Conservation (phyloP, 2,329 filamentous ascomycete species). For the Colletotrichum sidae region DNA sequence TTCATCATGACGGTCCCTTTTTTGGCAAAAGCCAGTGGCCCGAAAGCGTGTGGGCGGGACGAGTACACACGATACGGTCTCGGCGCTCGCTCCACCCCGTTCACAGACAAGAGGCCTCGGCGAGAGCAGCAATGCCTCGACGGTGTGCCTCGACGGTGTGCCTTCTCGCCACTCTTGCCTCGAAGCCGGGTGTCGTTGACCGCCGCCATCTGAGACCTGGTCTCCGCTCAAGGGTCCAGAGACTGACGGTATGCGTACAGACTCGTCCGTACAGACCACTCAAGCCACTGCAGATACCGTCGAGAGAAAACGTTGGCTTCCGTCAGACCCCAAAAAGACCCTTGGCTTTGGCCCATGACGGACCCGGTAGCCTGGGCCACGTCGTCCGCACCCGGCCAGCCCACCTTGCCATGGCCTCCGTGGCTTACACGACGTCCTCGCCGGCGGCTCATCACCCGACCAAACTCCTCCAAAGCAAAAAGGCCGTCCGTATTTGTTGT, state of each 20-base stretch:
- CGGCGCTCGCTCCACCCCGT: no score
- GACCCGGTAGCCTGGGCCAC: conserved; percentile 18
- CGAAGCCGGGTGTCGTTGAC: neutral
- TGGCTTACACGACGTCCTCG: conserved; percentile 31
- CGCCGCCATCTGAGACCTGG: conserved; percentile 8
- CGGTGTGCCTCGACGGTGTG: no score
- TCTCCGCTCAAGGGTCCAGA: neutral
- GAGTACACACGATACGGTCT: no score
- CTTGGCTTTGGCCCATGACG: neutral
- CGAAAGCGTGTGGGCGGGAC: no score
- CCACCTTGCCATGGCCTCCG: conserved; percentile 22
- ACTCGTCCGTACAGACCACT: no score
- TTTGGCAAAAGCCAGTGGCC: no score
- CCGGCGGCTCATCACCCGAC: conserved; percentile 20
- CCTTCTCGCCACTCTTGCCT: neutral
- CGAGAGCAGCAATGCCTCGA: neutral
- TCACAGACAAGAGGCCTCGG: neutral
- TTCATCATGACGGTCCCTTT: no score
- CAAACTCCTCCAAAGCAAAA: neutral
- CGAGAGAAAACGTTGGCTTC: neutral
- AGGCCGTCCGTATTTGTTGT: conserved; percentile 2
- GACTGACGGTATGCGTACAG: neutral
- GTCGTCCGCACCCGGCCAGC: conserved; percentile 28
- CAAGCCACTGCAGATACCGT: neutral
- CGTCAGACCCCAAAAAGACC: neutral